Conservation (phyloP, 2,329 filamentous ascomycete species). For the Claviceps sp. region DNA sequence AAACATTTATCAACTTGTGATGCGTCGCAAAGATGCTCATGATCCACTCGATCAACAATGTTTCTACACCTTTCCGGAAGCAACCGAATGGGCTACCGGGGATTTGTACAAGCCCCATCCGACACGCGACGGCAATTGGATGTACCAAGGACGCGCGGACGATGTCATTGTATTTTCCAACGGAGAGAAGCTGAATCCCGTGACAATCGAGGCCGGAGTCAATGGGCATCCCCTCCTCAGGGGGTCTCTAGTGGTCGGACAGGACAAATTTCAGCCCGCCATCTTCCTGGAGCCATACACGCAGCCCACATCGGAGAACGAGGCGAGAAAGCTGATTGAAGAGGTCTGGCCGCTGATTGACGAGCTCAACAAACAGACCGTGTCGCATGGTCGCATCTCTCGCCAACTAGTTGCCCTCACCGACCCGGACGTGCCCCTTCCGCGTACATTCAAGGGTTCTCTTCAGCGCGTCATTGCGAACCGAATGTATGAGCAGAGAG, state of each 20-base stretch:
- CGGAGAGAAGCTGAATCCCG: constrained; percentile 29
- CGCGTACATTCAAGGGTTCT: constrained; percentile 31
- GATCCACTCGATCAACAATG: constrained; percentile 20
- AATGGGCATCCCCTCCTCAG: constrained; percentile 15
- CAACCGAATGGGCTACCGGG: constrained; percentile 22
- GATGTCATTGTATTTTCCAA: constrained; percentile 28
- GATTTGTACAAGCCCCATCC: constrained; percentile 25
- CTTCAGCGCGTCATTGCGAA: constrained; percentile 27
- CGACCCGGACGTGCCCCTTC: constrained; percentile 27
- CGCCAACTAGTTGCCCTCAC: constrained; percentile 26
- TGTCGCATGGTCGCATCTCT: constrained; percentile 32
- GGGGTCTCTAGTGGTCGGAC: constrained; percentile 26
- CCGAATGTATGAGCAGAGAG: constrained; percentile 28
- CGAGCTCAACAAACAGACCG: constrained; percentile 27
- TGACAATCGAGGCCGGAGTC: constrained; percentile 21
- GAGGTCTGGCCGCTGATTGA: constrained; percentile 30
- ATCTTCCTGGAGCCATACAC: constrained; percentile 31
- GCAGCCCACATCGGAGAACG: constrained; percentile 14
- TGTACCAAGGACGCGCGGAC: constrained; percentile 23
- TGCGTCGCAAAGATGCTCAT: constrained; percentile 22
- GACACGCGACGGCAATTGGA: constrained; percentile 18
- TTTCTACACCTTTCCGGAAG: constrained; percentile 24
- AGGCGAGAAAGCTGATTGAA: constrained; percentile 21
- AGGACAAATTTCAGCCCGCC: constrained; percentile 30
- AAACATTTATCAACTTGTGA: constrained; percentile 18